Percentiles rank a stretch among this genome's conserved stretches.
Conservation (phyloP, 192 early-diverging fungal genomes). For the Backusella westeae region DNA sequence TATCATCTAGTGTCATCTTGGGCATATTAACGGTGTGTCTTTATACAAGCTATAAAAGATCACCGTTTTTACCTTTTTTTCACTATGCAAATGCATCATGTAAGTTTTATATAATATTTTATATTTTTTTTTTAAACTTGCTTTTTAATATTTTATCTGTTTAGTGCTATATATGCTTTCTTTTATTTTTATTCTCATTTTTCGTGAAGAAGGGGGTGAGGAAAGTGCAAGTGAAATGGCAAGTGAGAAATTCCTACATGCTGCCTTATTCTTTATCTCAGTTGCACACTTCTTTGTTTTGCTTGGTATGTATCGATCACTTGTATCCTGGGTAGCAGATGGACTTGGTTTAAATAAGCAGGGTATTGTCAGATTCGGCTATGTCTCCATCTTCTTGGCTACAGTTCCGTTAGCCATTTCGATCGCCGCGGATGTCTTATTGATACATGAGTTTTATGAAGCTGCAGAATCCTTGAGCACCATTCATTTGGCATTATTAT, state of each 20-base stretch:
- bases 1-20: neutral
- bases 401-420: neutral
- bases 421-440: neutral
- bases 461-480: neutral
- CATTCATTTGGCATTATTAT: neutral
- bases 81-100: neutral
- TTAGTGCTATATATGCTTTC: neutral
- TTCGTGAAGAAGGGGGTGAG: neutral
- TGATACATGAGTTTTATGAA: neutral
- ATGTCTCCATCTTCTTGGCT: neutral
- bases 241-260: neutral
- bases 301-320: neutral
- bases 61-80: neutral
- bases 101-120: neutral
- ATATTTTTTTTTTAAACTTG: neutral
- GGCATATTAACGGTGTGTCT: neutral
- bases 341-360: neutral
- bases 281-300: constrained; percentile 1
- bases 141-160: neutral
- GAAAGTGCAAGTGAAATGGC: neutral
- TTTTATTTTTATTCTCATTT: neutral
- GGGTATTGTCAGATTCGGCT: neutral
- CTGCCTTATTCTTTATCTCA: neutral
- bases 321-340: constrained; percentile 1
- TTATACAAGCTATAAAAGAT: neutral